Base-by-base conservation (phyloP, 2,329 filamentous ascomycete species). In the Neofusicoccum sp. region DNA sequence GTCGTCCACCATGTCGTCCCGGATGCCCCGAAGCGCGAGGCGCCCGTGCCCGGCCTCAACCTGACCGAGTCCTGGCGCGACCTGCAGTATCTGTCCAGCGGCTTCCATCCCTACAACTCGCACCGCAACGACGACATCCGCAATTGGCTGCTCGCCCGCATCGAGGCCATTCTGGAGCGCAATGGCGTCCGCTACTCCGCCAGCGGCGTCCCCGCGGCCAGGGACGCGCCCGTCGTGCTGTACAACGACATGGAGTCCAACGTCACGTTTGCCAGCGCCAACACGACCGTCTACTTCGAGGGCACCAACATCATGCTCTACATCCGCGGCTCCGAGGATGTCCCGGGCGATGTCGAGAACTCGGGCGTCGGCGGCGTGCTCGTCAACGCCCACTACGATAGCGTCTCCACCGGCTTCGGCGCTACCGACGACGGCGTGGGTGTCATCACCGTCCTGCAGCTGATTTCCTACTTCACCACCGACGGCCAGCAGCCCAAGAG, bases 341-440 rank as follows among this genome's bases (percentile, higher is more conserved):
- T 88, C 28, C 45, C 70, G 66, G 36, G 74, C 75, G 38, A 74
- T 73, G 43, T 75, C 77, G 61, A 78, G 78, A 51, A 28, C 62
- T 63, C 38, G 36, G 62, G 53, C 43, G 68, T 63, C 62, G 89
- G 90, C 16, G 91, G 92, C 33, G 91, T 96, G 16, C 82, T 99
- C 45, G 89, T 98, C 66, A 98, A 97, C 73, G 93, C 93, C 16
- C 95, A 98, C 72, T 96, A 95, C 71, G 95, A 96, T 76, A 93
- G 89, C 61, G 95, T 98, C 5, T 90, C 92, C 12, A 96, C 92
- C 2, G 93, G 91, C 1, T 96, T 87, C 67, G 95, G 95, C 49
- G 93, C 95, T 14, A 98, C 95, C 2, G 95, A 99, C 70, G 91
- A 97, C 73, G 95, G 93, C 6, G 87, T 96, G 63, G 92, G 92